Base-by-base conservation (phyloP, 2,329 filamentous ascomycete genomes). In the Cryphonectria parasitica region DNA sequence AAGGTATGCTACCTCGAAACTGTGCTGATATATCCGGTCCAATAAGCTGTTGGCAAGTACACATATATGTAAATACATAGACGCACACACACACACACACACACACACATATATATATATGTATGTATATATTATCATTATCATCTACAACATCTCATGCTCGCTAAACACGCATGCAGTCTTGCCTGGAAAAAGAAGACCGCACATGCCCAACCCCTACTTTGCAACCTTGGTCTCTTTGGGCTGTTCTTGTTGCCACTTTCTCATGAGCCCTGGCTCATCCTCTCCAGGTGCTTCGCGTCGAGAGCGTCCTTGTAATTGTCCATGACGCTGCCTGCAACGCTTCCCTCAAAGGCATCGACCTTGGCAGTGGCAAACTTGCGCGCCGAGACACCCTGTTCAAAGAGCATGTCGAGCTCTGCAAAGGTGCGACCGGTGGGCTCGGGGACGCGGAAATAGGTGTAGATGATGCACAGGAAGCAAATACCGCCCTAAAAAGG, bases 331-430 rank as follows among this genome's bases (percentile, higher is more conserved):
- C 81, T 80, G 39, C 80, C 81, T 67, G 85, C 82, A n/a, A 89
- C 79, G 13, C 79, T 78, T 75, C 86, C 85, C 60, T 82, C 82
- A 72, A 89, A 89, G 15, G 88, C 87, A 70, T 89, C 83, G 11
- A 89, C 86, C 71, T 86, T 76, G 2, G 87, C 88, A 34, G 78
- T 77, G 11, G 89, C 87, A 78, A 96, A 97, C 76, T 94, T 91
- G 75, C 93, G 85, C 8, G 93, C 92, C 74, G 87, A 86, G 31
- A 95, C 83, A 1, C 87, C 83, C 72, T 88, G 86, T 82, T 97
- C 92, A 76, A 97, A 97, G 64, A 97, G 84, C 64, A 97, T 77
- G 79, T 97, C 94, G 69, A 97, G 83, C 80, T 97, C 94, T 8
- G 93, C 94, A 77, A 95, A 97, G 0, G 92, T 92, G 58, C 94